These are phyloP conservation scores for Mycosphaerella sp. DNA, from an alignment of 2,329 filamentous ascomycete species.

Conservation along the genomic window DNA sequence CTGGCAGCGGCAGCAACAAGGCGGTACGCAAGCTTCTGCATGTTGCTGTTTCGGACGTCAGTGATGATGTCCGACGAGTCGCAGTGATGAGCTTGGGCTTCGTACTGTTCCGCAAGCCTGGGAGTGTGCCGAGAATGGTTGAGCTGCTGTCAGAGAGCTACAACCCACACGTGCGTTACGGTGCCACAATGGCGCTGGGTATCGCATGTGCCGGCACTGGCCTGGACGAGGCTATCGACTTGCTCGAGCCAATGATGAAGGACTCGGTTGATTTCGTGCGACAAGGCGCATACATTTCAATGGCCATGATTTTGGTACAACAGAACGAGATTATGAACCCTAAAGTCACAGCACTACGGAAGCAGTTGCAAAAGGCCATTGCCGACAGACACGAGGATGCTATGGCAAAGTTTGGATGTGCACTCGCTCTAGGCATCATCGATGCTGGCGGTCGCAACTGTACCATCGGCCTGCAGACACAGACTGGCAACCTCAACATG, in stretches of 20 bases:
- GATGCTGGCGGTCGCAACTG: conserved; percentile 97
- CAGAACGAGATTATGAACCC: conserved; percentile 99
- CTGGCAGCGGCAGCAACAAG: conserved; percentile 96
- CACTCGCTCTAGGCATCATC: conserved; percentile 90
- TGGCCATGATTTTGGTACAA: conserved; percentile 99
- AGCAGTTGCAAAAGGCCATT: conserved; percentile 89
- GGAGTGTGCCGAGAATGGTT: conserved; percentile 96
- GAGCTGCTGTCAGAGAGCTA: conserved; percentile 97
- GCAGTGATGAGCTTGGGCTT: conserved; percentile 98
- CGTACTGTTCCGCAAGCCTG: conserved; percentile 95
- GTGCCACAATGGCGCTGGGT: conserved; percentile 95
- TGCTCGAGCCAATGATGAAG: conserved; percentile 99
- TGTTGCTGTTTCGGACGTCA: conserved; percentile 95
- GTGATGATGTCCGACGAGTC: conserved; percentile 90
- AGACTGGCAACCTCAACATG: conserved; percentile 98
- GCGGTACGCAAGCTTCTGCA: conserved; percentile 93
- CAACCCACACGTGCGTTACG: conserved; percentile 96
- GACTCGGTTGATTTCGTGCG: conserved; percentile 97
- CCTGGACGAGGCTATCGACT: conserved; percentile 89
- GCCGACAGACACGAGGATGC: conserved; percentile 95
- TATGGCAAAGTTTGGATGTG: conserved; percentile 98
- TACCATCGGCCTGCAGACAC: conserved; percentile 94
- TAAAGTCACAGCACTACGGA: conserved; percentile 84
- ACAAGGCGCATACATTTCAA: conserved; percentile 86
- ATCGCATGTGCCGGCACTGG: conserved; percentile 97